Base-by-base conservation (phyloP, 257 asterid genomes). In the Plantago ovata region DNA sequence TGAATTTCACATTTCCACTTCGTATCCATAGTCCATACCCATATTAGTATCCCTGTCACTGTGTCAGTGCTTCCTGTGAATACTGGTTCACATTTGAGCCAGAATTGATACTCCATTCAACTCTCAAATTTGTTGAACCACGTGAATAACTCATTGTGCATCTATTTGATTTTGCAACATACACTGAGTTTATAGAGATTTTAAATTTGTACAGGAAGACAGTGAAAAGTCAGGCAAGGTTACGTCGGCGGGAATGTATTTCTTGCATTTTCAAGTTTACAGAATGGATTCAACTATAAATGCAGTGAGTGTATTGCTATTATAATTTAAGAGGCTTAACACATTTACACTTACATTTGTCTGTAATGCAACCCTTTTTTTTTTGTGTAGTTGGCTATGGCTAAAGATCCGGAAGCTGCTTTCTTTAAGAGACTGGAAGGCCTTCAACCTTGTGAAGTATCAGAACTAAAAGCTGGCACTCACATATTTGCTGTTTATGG, bases 401-500 rank as follows among this genome's bases (percentile, higher is more conserved):
- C 99, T 14, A 93, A 89, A 80, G 99, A 93, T 56, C 96, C 99
- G 12, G 97, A 93, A 76, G 86, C 97, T 72, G 95, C 94, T 78
- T 93, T 94, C 76, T 93, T 93, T 80, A 93, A 89, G 80, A 82
- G 87, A 70, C 68, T 93, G 70, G 99, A 93, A 72, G 99, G 97
- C 63, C 95, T 93, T 69, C 99, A 89, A 73, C 99, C 99, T 59
- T 93, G 99, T 75, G 99, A 93, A 79, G 97, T 93, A 62, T 84
- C 95, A 2, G 86, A 86, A 79, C 84, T 93, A 69, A 93, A 86
- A 69, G 77, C 97, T 61, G 99, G 99, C 77, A 86, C 97, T 61
- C 99, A 93, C 85, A 89, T 93, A 79, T 93, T 93, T 20, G 99
- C 99, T 53, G 97, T 93, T 70, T 93, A 93, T 77, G 99, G 99